Conservation (phyloP, 768 basidiomycete genomes). For the Boletus reticuloceps region DNA sequence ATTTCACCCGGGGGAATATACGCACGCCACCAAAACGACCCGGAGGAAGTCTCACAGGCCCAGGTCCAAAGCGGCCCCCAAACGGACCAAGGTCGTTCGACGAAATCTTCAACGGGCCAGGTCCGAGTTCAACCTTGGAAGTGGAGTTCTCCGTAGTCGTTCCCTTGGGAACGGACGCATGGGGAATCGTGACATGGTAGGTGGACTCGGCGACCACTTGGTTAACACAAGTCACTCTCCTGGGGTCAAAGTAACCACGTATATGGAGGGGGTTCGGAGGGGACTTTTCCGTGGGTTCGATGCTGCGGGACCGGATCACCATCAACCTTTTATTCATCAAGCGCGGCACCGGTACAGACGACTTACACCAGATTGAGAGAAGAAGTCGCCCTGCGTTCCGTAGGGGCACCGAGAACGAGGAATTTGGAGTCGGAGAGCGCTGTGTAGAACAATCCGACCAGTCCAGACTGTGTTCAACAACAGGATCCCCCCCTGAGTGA, state of each 20-base stretch:
- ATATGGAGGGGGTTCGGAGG: conserved; percentile 17
- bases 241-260: conserved; percentile 35
- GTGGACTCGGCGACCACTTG: conserved; percentile 31
- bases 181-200: conserved; percentile 24
- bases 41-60: conserved; percentile 16
- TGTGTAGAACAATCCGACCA: conserved; percentile 39
- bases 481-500: not conserved
- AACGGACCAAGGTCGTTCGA: conserved; percentile 7
- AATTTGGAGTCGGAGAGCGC: conserved; percentile 33
- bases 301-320: conserved; percentile 13
- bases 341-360: not conserved
- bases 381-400: conserved; percentile 30
- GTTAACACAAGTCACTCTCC: conserved; percentile 31
- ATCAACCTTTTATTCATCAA: not conserved
- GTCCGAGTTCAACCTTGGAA: conserved; percentile 22
- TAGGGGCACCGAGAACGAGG: conserved; percentile 33
- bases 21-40: conserved; percentile 12
- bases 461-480: conserved; percentile 17
- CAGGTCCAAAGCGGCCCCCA: conserved; percentile 21
- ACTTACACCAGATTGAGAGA: conserved; percentile 41
- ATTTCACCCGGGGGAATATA: conserved; percentile 22
- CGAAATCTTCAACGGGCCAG: conserved; percentile 12
- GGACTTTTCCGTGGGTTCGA: conserved; percentile 28
- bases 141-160: not conserved
- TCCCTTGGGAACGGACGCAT: conserved; percentile 14